Evolutionary conservation across 2,329 filamentous ascomycete genomes (phyloP).

Genomic region (Dothistroma pini): DNA sequence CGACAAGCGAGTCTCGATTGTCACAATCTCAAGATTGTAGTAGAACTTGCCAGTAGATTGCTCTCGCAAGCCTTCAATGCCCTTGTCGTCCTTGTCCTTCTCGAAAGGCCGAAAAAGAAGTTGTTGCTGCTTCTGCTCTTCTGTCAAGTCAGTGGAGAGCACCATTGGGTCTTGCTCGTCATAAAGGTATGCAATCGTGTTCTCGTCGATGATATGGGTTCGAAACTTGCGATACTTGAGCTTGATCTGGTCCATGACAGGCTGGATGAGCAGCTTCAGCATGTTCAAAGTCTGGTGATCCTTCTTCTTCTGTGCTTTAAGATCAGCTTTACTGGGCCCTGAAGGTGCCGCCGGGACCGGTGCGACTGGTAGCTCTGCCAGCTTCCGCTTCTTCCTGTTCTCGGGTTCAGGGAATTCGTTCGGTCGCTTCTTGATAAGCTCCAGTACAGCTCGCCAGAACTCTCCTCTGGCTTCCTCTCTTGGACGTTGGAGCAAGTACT

Average conservation of each 20-base stretch:
- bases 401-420: constrained; percentile 81
- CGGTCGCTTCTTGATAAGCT: constrained; percentile 75
- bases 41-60: constrained; percentile 76
- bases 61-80: constrained; percentile 71
- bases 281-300: constrained; percentile 82
- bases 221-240: constrained; percentile 85
- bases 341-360: constrained; percentile 60
- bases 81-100: constrained; percentile 73
- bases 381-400: constrained; percentile 78
- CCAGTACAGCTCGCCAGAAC: constrained; percentile 72
- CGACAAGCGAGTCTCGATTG: constrained; percentile 91
- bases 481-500: constrained; percentile 66
- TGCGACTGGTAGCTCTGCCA: constrained; percentile 73
- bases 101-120: constrained; percentile 68
- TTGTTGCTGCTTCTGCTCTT: constrained; percentile 53
- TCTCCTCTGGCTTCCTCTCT: constrained; percentile 60
- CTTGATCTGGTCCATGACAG: constrained; percentile 97
- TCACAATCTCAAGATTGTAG: constrained; percentile 90
- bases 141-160: constrained; percentile 57
- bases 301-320: constrained; percentile 72
- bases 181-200: constrained; percentile 74
- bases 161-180: constrained; percentile 73
- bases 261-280: constrained; percentile 84
- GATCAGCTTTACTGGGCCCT: constrained; percentile 70
- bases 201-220: constrained; percentile 70